phyloP scores from a whole-genome alignment of 2,329 filamentous ascomycete species.

The Colletotrichum camelliae region DNA sequence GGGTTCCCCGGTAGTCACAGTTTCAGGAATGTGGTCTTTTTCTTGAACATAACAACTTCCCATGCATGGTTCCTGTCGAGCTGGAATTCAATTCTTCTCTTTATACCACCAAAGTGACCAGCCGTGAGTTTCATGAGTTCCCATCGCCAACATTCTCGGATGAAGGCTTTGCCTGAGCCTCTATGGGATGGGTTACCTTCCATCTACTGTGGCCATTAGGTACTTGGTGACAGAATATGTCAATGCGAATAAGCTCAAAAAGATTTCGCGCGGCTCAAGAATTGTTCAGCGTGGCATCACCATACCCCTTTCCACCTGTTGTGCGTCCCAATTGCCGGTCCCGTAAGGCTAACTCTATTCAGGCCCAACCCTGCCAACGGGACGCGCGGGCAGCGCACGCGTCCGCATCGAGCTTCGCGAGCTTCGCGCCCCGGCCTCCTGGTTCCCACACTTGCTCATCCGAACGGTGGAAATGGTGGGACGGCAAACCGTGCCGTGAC shows the following conservation, averaged over 20 bases:
- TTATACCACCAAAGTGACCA: neutral
- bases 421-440: neutral
- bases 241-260: neutral
- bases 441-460: neutral
- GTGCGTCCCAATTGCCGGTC: neutral
- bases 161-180: neutral
- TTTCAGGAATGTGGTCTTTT: neutral
- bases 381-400: conserved; percentile 9
- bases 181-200: neutral
- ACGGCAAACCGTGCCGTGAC: conserved; percentile 5
- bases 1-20: neutral
- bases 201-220: neutral
- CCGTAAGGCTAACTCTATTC: neutral
- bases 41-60: neutral
- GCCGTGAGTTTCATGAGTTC: accelerated
- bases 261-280: neutral
- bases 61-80: neutral
- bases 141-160: neutral
- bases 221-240: neutral
- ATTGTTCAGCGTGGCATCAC: neutral
- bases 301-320: neutral
- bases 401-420: neutral
- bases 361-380: neutral
- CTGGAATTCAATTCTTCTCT: neutral
- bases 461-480: neutral